These are phyloP conservation scores for Candida broadrunensis DNA, from an alignment of 805 yeast species.

Conservation along the genomic window DNA sequence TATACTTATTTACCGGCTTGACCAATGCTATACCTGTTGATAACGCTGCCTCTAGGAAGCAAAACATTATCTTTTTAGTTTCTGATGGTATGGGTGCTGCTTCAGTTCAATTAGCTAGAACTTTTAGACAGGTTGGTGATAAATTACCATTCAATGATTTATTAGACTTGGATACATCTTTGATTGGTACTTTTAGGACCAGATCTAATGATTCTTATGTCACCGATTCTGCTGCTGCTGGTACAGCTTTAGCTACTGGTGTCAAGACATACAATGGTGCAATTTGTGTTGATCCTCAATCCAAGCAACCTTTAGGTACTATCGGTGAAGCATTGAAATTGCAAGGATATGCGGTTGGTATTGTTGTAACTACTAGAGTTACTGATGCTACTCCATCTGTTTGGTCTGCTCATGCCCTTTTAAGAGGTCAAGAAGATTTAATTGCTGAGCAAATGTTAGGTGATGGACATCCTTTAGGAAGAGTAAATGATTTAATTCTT, in stretches of 20 bases:
- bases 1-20: slow-evolving; percentile 5
- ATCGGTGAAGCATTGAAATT: slow-evolving; percentile 82
- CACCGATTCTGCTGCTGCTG: slow-evolving; percentile 96
- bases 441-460: slow-evolving; percentile 90
- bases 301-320: slow-evolving; percentile 74
- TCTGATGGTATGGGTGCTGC: slow-evolving; percentile 96
- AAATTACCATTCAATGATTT: slow-evolving; percentile 52
- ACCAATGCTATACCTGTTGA: slow-evolving; percentile 6
- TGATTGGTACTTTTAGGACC: slow-evolving; percentile 83
- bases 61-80: slow-evolving; percentile 80
- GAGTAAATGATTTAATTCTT: slow-evolving; percentile 75
- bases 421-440: slow-evolving; percentile 72
- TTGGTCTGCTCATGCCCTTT: slow-evolving; percentile 73
- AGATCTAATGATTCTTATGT: slow-evolving; percentile 74
- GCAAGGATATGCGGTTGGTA: slow-evolving; percentile 75
- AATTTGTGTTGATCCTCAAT: slow-evolving; percentile 69
- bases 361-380: slow-evolving; percentile 87
- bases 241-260: slow-evolving; percentile 88
- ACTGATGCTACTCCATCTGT: slow-evolving; percentile 96
- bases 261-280: slow-evolving; percentile 84
- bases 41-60: slow-evolving; percentile 35
- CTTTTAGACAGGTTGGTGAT: slow-evolving; percentile 63
- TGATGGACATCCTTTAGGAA: slow-evolving; percentile 64
- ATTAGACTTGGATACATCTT: slow-evolving; percentile 59
- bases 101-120: slow-evolving; percentile 72